Conservation (phyloP, 352 stramenopile species). For the Phytopythium chamaehyphon region DNA sequence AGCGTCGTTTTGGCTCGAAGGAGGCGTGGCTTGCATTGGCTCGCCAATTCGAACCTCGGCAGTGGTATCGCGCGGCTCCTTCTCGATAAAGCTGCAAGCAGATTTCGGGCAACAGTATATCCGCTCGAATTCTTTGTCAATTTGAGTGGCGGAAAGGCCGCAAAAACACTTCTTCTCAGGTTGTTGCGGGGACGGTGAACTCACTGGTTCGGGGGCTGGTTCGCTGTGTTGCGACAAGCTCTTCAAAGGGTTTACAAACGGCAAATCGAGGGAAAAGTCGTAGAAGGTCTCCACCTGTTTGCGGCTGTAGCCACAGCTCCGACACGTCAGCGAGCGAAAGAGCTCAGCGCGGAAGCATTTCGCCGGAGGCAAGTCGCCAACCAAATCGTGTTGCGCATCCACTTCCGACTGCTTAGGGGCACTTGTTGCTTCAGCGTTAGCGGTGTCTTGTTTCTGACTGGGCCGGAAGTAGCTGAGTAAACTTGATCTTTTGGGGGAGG, state of each 20-base stretch:
- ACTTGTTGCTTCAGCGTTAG: constrained; percentile 13
- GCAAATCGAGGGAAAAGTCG: constrained; percentile 84
- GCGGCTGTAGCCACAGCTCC: constrained; percentile 70
- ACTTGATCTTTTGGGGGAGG: constrained; percentile 25
- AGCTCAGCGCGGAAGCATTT: constrained; percentile 80
- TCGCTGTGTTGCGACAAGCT: background rate
- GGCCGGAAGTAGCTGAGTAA: constrained; percentile 60
- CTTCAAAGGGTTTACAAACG: constrained; percentile 17
- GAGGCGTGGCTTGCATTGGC: background rate
- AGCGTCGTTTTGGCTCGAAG: background rate
- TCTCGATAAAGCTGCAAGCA: constrained; percentile 63
- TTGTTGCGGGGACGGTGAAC: background rate
- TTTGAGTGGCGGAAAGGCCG: constrained; percentile 29
- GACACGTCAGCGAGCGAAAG: constrained; percentile 72
- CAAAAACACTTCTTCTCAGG: constrained; percentile 58
- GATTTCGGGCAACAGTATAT: constrained; percentile 60
- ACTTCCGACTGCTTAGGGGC: constrained; percentile 12
- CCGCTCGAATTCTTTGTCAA: constrained; percentile 25
- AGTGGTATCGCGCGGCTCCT: constrained; percentile 9
- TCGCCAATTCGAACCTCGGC: background rate
- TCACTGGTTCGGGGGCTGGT: constrained; percentile 6
- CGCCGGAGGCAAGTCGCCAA: constrained; percentile 54
- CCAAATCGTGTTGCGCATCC: constrained; percentile 31
- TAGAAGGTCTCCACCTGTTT: constrained; percentile 81
- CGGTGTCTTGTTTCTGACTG: background rate